Evolutionary conservation across 495 filamentous ascomycete species (phyloP).

Genomic region (Penicillium bovifimosum): DNA sequence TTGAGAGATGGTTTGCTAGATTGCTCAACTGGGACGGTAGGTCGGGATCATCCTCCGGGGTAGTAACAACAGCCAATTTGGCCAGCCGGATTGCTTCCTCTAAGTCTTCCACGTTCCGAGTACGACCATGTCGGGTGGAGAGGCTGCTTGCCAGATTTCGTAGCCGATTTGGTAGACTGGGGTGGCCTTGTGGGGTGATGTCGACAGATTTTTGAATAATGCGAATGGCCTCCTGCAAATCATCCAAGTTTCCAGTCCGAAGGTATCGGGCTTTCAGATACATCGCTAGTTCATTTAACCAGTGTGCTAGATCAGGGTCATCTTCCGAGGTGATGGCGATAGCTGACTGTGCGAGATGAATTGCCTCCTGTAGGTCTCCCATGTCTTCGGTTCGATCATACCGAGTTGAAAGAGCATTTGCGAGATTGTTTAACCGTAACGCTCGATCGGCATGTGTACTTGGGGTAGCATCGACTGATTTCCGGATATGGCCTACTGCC

Average conservation of each 20-base stretch:
- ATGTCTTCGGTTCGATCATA: background rate
- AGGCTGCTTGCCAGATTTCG: background rate
- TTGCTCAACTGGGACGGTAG: background rate
- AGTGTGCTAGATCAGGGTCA: background rate
- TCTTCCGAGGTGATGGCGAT: background rate
- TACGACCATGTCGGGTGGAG: background rate
- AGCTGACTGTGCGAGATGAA: background rate
- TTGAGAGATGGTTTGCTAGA: background rate
- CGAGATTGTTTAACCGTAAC: background rate
- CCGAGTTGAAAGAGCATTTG: background rate
- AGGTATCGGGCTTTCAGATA: background rate
- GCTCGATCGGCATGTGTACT: background rate
- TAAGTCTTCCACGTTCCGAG: background rate
- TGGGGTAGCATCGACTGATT: no score
- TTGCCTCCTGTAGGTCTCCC: background rate
- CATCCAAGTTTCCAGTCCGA: background rate
- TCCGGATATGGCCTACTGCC: no score
- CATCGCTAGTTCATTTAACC: background rate
- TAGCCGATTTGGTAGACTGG: background rate
- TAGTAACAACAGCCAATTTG: background rate
- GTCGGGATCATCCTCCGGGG: background rate
- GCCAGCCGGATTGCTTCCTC: background rate
- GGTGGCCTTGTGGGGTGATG: constrained; percentile 3
- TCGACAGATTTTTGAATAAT: background rate
- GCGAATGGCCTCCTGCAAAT: background rate